Evolutionary conservation across 2,329 filamentous ascomycete genomes (phyloP).

Genomic region (Fusarium torulosum): DNA sequence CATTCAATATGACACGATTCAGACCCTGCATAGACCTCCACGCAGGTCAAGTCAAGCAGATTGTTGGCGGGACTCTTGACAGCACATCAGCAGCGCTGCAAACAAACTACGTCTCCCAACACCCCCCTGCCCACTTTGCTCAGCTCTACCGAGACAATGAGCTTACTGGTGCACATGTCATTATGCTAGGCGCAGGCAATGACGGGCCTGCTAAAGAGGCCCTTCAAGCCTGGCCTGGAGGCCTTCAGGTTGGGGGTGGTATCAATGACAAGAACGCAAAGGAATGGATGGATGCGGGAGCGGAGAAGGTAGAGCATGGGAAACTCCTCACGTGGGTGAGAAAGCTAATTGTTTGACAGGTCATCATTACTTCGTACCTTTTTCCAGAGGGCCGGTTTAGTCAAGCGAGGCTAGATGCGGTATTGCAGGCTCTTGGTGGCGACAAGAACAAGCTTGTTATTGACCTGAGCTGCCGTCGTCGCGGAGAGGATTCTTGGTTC

Average conservation of each 20-base stretch:
- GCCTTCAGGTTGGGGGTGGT: conserved; percentile 92
- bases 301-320: conserved; percentile 77
- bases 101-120: conserved; percentile 92
- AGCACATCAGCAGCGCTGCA: conserved; percentile 74
- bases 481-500: conserved; percentile 81
- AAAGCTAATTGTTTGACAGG: conserved; percentile 65
- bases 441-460: conserved; percentile 89
- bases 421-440: conserved; percentile 78
- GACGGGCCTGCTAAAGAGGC: conserved; percentile 83
- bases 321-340: background rate
- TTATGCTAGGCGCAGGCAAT: conserved; percentile 94
- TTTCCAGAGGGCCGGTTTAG: conserved; percentile 89
- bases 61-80: conserved; percentile 93
- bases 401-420: conserved; percentile 77
- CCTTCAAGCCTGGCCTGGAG: conserved; percentile 80
- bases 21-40: conserved; percentile 97
- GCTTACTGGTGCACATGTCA: conserved; percentile 88
- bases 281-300: conserved; percentile 88
- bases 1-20: conserved; percentile 83
- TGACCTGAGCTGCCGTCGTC: conserved; percentile 89
- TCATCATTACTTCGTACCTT: conserved; percentile 96
- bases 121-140: conserved; percentile 85
- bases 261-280: conserved; percentile 87
- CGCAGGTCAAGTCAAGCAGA: conserved; percentile 97
- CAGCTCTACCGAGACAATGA: conserved; percentile 80